A percentile compares a stretch with the other conserved stretches of the same genome.
These are phyloP conservation scores for Sherardia arvensis DNA, from an alignment of 257 asterid species.

Conservation along the genomic window DNA sequence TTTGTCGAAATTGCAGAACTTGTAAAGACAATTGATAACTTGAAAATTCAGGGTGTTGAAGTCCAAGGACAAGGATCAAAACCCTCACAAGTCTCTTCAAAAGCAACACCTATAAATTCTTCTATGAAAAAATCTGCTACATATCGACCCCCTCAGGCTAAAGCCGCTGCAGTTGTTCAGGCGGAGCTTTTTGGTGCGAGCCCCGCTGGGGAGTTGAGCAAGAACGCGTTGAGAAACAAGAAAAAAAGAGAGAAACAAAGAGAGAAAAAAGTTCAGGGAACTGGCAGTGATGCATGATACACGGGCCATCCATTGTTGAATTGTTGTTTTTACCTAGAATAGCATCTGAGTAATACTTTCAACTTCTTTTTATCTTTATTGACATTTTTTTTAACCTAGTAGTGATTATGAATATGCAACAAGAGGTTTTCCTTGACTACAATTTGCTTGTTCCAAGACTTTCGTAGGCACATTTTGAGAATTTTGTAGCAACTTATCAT, in stretches of 20 bases:
- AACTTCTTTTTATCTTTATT: too few species aligned
- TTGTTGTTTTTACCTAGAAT: too few species aligned
- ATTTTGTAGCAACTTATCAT: too few species aligned
- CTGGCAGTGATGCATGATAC: conserved; percentile 3
- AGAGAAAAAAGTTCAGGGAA: conserved; percentile 76
- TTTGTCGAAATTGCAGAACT: conserved; percentile 57
- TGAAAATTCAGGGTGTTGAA: conserved; percentile 55
- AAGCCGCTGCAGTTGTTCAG: conserved; percentile 78
- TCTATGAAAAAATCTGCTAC: conserved; percentile 58
- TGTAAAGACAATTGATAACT: conserved; percentile 42
- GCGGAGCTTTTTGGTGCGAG: conserved; percentile 77
- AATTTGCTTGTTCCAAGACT: too few species aligned
- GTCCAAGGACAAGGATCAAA: conserved; percentile 67
- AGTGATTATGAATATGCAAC: too few species aligned
- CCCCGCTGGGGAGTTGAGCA: conserved; percentile 85
- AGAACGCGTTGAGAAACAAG: conserved; percentile 77
- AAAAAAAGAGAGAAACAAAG: conserved; percentile 75
- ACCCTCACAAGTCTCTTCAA: conserved; percentile 37
- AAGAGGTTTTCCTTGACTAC: too few species aligned
- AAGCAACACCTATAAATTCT: conserved; percentile 43
- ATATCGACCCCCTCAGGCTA: conserved; percentile 94
- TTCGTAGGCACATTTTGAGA: too few species aligned
- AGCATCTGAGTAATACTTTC: too few species aligned
- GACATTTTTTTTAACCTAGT: too few species aligned
- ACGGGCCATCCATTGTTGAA: not conserved